Percentiles rank a stretch among this genome's conserved stretches.
These are phyloP conservation scores for Penicillium sp. DNA, from an alignment of 2,329 filamentous ascomycete genomes.

Conservation along the genomic window DNA sequence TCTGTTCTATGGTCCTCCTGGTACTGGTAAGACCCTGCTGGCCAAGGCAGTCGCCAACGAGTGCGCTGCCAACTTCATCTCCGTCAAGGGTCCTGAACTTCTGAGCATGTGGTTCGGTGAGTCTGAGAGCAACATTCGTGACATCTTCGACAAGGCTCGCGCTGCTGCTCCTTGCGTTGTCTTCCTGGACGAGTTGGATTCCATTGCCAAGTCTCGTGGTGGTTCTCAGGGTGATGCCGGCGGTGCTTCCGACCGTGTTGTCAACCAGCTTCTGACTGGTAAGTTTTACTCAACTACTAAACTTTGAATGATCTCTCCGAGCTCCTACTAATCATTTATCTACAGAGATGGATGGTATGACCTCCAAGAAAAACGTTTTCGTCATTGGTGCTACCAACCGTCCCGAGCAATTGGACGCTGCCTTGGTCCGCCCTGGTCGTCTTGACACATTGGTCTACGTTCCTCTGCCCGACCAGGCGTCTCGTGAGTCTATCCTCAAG, in stretches of 20 bases:
- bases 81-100: slow-evolving; percentile 96
- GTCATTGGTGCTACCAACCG: slow-evolving; percentile 99
- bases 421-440: slow-evolving; percentile 96
- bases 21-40: slow-evolving; percentile 99
- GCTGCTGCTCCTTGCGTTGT: slow-evolving; percentile 97
- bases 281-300: slow-evolving; percentile 50
- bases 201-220: slow-evolving; percentile 98
- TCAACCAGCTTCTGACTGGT: slow-evolving; percentile 98
- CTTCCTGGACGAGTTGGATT: slow-evolving; percentile 98
- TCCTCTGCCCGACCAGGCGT: slow-evolving; percentile 88
- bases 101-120: slow-evolving; percentile 99
- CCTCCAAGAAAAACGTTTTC: slow-evolving; percentile 99
- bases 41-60: slow-evolving; percentile 99
- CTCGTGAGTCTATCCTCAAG: slow-evolving; percentile 86
- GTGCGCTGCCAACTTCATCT: slow-evolving; percentile 99
- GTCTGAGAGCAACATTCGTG: slow-evolving; percentile 99
- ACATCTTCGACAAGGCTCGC: slow-evolving; percentile 99
- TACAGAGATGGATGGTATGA: slow-evolving; percentile 98
- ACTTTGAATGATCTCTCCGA: background rate
- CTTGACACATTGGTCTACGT: slow-evolving; percentile 99
- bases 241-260: slow-evolving; percentile 97
- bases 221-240: slow-evolving; percentile 95
- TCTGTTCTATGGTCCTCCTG: slow-evolving; percentile 96
- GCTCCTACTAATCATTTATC: slow-evolving; percentile 49
- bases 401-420: slow-evolving; percentile 97